Base-by-base conservation (phyloP, 2,329 filamentous ascomycete genomes). In the Daldinia sp. region DNA sequence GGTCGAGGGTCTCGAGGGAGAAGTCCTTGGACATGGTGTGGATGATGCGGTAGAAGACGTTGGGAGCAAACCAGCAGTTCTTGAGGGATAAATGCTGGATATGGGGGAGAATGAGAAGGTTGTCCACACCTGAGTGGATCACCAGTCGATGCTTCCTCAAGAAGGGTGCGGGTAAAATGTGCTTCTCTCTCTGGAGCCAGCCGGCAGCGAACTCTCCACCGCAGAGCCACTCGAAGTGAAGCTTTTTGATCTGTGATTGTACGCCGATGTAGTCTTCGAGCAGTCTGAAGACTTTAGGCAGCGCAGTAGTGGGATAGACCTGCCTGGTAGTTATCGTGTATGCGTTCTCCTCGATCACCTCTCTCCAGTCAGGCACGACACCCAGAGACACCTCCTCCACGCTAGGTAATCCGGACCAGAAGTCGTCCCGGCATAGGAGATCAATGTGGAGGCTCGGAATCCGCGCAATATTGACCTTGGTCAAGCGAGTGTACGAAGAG, bases 51-150 rank as follows among this genome's bases (percentile, higher is more conserved):
- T 84, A 74, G 35, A 92, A 81, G 1, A 88, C 82, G 44, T 85
- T 81, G 0, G 90, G 90, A 2, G 86, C 85, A 12, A 88, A 81
- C 89, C 90, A 93, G 78, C 90, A 92, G 73, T 93, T 93, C 72
- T 87, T 87, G 7, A 93, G 80, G 0, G 86, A 89, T 2, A 93
- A 77, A 56, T 88, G 81, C 67, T 87, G 81, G 26, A 92, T 77
- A 72, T 87, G 78, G 2, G 86, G 87, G 50, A 93, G 83, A 0
- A 77, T 76, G n/a, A 90, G 75, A 5, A 89, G 65, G 30, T 79
- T 75, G 0, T 80, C 74, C 9, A 18, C 4, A 1, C 59, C 42
- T 41, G 77, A 73, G 9, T 75, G 58, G 10, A 72, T 37, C 15
- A 69, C 37, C 50, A 63, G 65, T 18, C 73, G 68, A 18, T 73